Percentiles rank a stretch among this genome's conserved stretches.
phyloP scores from a whole-genome alignment of 2,329 filamentous ascomycete species.

The Cordyceps tenuipes region DNA sequence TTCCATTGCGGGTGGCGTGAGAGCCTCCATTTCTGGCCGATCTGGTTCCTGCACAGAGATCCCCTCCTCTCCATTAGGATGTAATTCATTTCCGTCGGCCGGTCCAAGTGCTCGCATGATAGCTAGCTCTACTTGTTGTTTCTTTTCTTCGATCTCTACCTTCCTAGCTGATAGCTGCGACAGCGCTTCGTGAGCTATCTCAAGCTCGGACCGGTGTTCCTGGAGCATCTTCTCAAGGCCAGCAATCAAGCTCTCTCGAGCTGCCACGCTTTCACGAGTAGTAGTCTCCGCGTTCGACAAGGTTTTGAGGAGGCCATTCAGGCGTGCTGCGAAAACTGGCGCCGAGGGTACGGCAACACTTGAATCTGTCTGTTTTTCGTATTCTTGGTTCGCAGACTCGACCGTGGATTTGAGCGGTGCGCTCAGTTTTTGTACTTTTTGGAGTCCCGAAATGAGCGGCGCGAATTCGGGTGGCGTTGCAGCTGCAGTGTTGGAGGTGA shows the following conservation, averaged over 20 bases:
- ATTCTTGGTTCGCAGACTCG: slow-evolving; percentile 69
- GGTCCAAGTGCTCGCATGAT: slow-evolving; percentile 78
- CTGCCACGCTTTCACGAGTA: slow-evolving; percentile 82
- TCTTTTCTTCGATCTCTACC: slow-evolving; percentile 67
- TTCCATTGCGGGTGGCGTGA: slow-evolving; percentile 48
- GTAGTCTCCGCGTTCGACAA: slow-evolving; percentile 83
- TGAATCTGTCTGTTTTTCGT: slow-evolving; percentile 72
- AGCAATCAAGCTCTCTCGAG: slow-evolving; percentile 66
- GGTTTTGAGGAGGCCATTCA: slow-evolving; percentile 83
- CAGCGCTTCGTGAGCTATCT: slow-evolving; percentile 60
- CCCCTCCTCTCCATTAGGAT: slow-evolving; percentile 36
- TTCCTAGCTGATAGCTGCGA: slow-evolving; percentile 58
- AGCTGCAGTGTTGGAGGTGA: slow-evolving; percentile 47
- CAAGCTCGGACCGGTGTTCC: slow-evolving; percentile 60
- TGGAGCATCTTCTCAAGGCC: slow-evolving; percentile 77
- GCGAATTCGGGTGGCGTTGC: slow-evolving; percentile 51
- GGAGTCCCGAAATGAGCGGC: slow-evolving; percentile 65
- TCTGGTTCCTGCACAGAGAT: slow-evolving; percentile 51
- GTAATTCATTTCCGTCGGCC: slow-evolving; percentile 42
- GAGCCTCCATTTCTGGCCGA: slow-evolving; percentile 73
- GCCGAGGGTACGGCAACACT: slow-evolving; percentile 62
- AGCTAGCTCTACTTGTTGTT: slow-evolving; percentile 79
- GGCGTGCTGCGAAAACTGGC: slow-evolving; percentile 82
- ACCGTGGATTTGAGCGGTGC: slow-evolving; percentile 58
- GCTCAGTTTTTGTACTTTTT: slow-evolving; percentile 64